Evolutionary conservation across 2,329 filamentous ascomycete species (phyloP).

Genomic region (Colletotrichum scovillei): DNA sequence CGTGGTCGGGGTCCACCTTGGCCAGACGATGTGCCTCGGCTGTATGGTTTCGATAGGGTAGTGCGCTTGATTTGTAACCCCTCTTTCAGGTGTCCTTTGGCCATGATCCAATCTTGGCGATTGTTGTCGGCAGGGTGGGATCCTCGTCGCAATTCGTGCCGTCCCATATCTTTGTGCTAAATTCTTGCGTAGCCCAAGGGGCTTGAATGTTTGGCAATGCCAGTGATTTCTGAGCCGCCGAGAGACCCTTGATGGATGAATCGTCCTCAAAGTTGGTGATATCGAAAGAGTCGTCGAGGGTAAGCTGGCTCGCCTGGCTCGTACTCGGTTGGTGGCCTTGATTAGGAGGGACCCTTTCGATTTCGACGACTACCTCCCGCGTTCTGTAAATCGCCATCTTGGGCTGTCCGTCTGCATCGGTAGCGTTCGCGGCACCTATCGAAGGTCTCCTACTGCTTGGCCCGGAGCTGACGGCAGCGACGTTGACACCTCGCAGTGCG

Average conservation of each 20-base stretch:
- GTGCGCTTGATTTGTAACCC: neutral
- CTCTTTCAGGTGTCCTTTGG: neutral
- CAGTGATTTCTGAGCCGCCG: neutral
- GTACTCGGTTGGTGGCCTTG: neutral
- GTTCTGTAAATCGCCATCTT: constrained; percentile 31
- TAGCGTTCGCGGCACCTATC: neutral
- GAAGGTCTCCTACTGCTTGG: neutral
- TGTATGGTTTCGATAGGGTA: neutral
- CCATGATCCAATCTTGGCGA: constrained; percentile 21
- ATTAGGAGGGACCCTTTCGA: neutral
- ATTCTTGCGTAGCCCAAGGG: constrained; percentile 21
- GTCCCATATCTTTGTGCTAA: constrained; percentile 32
- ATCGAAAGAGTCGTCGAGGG: neutral
- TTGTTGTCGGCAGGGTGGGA: constrained; percentile 16
- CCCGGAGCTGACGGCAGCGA: constrained; percentile 17
- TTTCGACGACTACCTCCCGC: constrained; percentile 23
- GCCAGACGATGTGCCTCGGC: neutral
- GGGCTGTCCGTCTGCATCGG: constrained; percentile 15
- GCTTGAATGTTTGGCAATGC: constrained; percentile 21
- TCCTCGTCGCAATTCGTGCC: constrained; percentile 32
- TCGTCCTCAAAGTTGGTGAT: neutral
- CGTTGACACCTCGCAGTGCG: constrained; percentile 7
- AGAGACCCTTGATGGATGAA: neutral
- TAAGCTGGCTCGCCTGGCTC: neutral
- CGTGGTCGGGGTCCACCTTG: neutral